Percentiles rank a stretch among this genome's conserved stretches.
Conservation (phyloP, 2,329 filamentous ascomycete species). For the Pseudonectria buxi region DNA sequence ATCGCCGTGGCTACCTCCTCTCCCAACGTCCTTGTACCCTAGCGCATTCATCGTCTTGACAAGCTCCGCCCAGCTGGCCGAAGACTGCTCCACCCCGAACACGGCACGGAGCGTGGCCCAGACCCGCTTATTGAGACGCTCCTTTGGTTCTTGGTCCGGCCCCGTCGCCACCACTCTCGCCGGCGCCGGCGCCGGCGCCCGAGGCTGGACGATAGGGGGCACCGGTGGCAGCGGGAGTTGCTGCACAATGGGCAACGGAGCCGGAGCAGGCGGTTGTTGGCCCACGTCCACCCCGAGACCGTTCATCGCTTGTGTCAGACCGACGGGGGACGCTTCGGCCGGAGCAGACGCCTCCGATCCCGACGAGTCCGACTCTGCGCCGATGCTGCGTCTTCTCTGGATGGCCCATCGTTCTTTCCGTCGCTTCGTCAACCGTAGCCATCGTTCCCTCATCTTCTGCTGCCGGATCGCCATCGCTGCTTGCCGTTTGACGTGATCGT, state of each 20-base stretch:
- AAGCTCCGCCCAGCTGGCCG: conserved; percentile 6
- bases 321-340: no score
- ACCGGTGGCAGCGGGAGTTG: conserved; percentile 5
- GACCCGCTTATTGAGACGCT: conserved; percentile 9
- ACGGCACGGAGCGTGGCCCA: conserved; percentile 9
- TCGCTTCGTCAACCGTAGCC: no score
- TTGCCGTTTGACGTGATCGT: neutral
- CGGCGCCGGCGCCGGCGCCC: neutral
- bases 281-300: no score
- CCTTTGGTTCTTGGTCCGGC: conserved; percentile 4
- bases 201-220: neutral
- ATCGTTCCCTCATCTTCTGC: neutral
- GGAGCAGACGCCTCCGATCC: no score
- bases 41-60: conserved; percentile 5
- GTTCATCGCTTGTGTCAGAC: no score
- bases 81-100: conserved; percentile 1
- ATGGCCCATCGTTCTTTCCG: no score
- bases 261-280: no score
- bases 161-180: neutral
- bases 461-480: conserved; percentile 1
- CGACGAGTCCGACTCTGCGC: no score
- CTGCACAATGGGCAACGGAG: neutral
- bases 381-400: no score
- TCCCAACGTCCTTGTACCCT: conserved; percentile 7
- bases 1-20: conserved; percentile 7